Base-by-base conservation (phyloP, 352 stramenopile species). In the Thraustochytrium striatum region DNA sequence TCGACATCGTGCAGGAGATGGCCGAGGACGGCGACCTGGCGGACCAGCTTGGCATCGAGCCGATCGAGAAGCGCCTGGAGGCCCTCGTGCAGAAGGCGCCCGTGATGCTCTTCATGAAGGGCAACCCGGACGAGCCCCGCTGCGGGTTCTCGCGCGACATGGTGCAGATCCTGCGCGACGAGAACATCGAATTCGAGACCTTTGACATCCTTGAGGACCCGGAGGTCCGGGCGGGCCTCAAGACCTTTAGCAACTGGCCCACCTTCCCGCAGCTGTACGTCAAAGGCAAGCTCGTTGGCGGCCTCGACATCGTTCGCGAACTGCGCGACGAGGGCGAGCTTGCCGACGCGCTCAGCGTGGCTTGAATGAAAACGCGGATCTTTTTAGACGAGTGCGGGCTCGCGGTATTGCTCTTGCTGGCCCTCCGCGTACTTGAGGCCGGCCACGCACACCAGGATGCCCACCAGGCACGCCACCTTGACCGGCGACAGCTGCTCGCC, bases 41-140 rank as follows among this genome's bases (percentile, higher is more conserved):
- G 61, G 86, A 92, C 53, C 89, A 97, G 83, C 87, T 97, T 19
- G 89, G 91, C 65, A 87, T 97, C n/a, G 85, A 33, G 43, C 30
- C 57, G 16, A 21, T 41, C 44, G 65, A 75, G 16, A 75, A 75
- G 65, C 44, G 70, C 25, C 50, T 80, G 5, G 41, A 91, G 69
- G 86, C 92, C 84, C 85, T 98, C 47, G 90, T 98, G 69, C 93
- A 91, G 79, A 87, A 88, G 57, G 88, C 90, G 35, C 87, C 87
- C 2, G 91, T 98, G 78, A 97, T 99, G 93, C 87, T 99, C 25
- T 99, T 99, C 85, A 99, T 99, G 91, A 99, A 99, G 85, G 96
- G 96, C 68, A 94, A 92, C 13, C 94, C 96, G 8, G 89, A 90
- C 75, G 86, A 88, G 32, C 95, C 95, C 32, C 87, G 92, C 83